Conservation (phyloP, 768 basidiomycete genomes). For the Cystobasidium tubakii region DNA sequence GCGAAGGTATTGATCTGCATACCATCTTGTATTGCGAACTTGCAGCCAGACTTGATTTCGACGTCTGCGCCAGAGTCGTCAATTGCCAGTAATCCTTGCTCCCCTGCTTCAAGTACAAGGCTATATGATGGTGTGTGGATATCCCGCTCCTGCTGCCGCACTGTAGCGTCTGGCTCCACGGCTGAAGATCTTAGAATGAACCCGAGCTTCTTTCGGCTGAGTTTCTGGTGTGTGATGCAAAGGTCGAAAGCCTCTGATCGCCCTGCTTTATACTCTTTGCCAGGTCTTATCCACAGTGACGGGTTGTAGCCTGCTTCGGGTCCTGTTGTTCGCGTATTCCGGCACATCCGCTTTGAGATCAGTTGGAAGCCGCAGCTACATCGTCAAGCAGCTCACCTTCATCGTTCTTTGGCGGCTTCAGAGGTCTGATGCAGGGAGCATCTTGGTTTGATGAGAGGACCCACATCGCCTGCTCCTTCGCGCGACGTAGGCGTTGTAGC, state of each 20-base stretch:
- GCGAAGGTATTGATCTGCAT: neutral
- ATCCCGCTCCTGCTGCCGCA: neutral
- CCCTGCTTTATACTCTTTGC: constrained; percentile 17
- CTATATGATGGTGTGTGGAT: neutral
- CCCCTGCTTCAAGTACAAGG: neutral
- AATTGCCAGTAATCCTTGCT: neutral
- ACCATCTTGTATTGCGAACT: neutral
- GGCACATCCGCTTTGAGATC: too few relatives aligned
- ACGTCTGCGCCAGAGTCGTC: neutral
- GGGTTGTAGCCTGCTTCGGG: neutral
- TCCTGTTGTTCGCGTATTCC: neutral
- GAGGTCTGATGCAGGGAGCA: too few relatives aligned
- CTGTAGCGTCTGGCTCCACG: constrained; percentile 2
- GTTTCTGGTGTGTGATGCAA: constrained; percentile 7
- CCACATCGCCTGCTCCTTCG: too few relatives aligned
- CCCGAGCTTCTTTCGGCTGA: neutral
- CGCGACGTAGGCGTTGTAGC: too few relatives aligned
- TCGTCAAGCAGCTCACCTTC: too few relatives aligned
- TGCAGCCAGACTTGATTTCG: neutral
- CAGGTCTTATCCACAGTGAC: constrained; percentile 13
- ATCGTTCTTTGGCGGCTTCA: too few relatives aligned
- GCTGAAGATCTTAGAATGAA: neutral
- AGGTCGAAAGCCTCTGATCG: constrained; percentile 10
- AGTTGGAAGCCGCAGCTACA: too few relatives aligned
- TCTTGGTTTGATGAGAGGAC: too few relatives aligned